Percentiles rank a stretch among this genome's conserved stretches.
phyloP scores from a whole-genome alignment of 1,139 yeast genomes.

The Pichia terricola region DNA sequence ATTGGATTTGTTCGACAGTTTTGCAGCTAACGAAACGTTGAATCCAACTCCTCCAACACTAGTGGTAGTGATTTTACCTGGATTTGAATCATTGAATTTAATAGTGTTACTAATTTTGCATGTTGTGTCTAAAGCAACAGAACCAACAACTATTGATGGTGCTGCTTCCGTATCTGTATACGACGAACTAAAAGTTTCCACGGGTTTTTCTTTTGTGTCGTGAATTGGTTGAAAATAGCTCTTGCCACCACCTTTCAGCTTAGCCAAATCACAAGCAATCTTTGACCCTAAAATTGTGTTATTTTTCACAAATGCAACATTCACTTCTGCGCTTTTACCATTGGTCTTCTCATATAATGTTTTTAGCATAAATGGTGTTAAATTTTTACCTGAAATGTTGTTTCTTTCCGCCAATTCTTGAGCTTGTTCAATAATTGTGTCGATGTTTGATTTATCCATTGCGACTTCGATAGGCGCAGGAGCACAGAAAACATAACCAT shows the following conservation, averaged over 20 bases:
- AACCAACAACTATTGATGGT: conserved; percentile 47
- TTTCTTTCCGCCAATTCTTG: conserved; percentile 41
- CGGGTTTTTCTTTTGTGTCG: neutral
- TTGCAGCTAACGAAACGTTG: conserved; percentile 55
- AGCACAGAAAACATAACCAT: conserved; percentile 73
- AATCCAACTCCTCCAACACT: conserved; percentile 81
- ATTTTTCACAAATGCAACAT: conserved; percentile 66
- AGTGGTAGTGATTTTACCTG: conserved; percentile 42
- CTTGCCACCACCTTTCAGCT: conserved; percentile 27
- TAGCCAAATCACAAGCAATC: conserved; percentile 49
- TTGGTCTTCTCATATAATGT: conserved; percentile 56
- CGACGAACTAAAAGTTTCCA: conserved; percentile 13
- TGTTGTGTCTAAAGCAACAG: conserved; percentile 68
- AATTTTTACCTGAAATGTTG: conserved; percentile 59
- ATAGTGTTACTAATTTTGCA: conserved; percentile 28
- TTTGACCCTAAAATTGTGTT: conserved; percentile 63
- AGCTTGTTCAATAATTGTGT: conserved; percentile 49
- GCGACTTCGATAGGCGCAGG: conserved; percentile 71
- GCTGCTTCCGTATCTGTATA: neutral
- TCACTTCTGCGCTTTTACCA: conserved; percentile 64
- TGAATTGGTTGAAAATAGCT: conserved; percentile 2
- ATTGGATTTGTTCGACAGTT: conserved; percentile 9
- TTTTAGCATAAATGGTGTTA: conserved; percentile 68
- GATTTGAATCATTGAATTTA: conserved; percentile 57
- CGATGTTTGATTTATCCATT: conserved; percentile 44